These are phyloP conservation scores for Talaromyces atroroseus DNA, from an alignment of 2,329 filamentous ascomycete species.

Conservation along the genomic window DNA sequence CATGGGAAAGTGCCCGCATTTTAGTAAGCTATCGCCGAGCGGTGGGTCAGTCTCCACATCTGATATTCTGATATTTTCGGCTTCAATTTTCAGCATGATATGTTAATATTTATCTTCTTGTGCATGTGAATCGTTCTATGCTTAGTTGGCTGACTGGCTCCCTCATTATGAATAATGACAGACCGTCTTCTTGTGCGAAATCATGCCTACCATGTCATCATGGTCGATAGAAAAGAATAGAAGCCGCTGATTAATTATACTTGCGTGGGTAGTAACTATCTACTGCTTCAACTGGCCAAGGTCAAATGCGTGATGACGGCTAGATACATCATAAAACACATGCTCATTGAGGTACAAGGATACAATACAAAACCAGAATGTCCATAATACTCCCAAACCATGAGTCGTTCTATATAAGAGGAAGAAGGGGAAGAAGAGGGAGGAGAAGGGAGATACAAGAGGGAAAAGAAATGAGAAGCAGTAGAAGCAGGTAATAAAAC, in stretches of 20 bases:
- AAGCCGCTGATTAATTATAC: not conserved
- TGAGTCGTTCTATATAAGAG: slow-evolving; percentile 8
- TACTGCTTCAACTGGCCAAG: not conserved
- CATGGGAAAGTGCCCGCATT: slow-evolving; percentile 7
- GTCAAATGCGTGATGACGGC: not conserved
- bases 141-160: too few relatives aligned
- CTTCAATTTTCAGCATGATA: too few relatives aligned
- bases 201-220: not conserved
- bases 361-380: slow-evolving; percentile 1
- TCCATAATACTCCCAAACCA: slow-evolving; percentile 8
- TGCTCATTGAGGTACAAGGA: not conserved
- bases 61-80: not conserved
- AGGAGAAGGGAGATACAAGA: not conserved
- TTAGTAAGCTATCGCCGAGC: slow-evolving; percentile 5
- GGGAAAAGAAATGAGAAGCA: not conserved
- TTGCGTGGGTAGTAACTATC: not conserved
- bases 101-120: too few relatives aligned
- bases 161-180: not conserved
- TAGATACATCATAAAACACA: not conserved
- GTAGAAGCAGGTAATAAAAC: not conserved
- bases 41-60: slow-evolving; percentile 3
- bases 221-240: not conserved
- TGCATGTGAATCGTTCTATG: too few relatives aligned
- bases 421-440: not conserved
- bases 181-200: not conserved